Base-by-base conservation (phyloP, 345 rosid genomes). In the Combretum micranthum region DNA sequence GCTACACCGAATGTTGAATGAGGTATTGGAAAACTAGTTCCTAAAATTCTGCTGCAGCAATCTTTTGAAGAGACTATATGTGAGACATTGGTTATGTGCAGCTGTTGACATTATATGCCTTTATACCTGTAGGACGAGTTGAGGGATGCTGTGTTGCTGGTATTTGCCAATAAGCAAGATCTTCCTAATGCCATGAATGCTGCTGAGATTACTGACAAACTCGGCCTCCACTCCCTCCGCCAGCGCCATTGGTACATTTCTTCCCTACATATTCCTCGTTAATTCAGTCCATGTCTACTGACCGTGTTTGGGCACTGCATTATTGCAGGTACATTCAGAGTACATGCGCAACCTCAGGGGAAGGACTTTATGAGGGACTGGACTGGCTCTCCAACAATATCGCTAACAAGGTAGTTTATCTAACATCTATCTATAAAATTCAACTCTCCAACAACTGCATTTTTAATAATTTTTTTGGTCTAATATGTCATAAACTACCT, bases 161-260 rank as follows among this genome's bases (percentile, higher is more conserved):
- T 71, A 15, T 66, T 71, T 47, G 75, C 75, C 12, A 71, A 71
- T 64, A 71, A 71, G 50, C 71, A 71, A 53, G 75, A 71, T 58
- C 75, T 71, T 71, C 75, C 71, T 14, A 71, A 71, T 59, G 75
- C 75, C 53, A 71, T 71, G 75, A 71, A 71, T 43, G 75, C 75
- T 48, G 75, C 75, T 15, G 75, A 71, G 59, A 71, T 71, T 42
- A 71, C 75, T 54, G 75, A 71, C 44, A 71, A 71, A 71, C 75
- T 71, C 53, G 75, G 75, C 25, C 68, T 71, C 14, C 71, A 71
- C 47, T 71, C 75, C 42, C 71, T 71, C 53, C 71, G 71, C 2
- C 71, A 71, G 42, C 75, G 75, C 62, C 68, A 49, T 15, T 49
- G 52, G 52, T 49, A 49, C 22, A 22, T 22, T 17, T 49, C 52